Base-by-base conservation (phyloP, 2,329 filamentous ascomycete genomes). In the Fusarium sp. region DNA sequence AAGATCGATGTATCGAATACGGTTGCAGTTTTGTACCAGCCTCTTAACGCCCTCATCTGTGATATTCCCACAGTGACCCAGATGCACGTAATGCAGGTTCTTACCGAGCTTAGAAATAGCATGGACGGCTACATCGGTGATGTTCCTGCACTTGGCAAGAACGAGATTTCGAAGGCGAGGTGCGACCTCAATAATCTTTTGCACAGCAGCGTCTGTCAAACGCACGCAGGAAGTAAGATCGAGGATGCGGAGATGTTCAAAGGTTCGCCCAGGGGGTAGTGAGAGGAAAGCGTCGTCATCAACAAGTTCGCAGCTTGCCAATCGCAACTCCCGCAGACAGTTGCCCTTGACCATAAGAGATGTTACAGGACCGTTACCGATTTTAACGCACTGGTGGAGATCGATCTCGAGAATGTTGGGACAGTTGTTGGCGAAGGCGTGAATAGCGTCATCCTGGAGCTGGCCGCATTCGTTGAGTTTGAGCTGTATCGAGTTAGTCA, bases 401-500 rank as follows among this genome's bases (percentile, higher is more conserved):
- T 99, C 96, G 64, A 99, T 97, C 79, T 99, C 96, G 65, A 99
- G 89, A 31, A 99, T 94, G 70, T 97, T 95, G 14, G 90, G 92
- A 77, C 95, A 97, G 79, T 96, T 88, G 43, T 90, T 84, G 8
- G 96, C 95, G 76, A 99, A 96, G 5, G 94, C 92, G 59, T 92
- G 83, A 66, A 98, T 90, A 9, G 94, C 90, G 47, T 86, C 84
- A 76, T 98, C 93, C 37, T 91, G 93, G 33, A 97, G 83, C 78
- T 97, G 91, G n/a, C 81, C 79, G 76, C 96, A 97, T 58, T 94
- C 92, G 78, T 98, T 99, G 64, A 99, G 86, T 87, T 99, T 99
- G 70, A 99, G 86, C 89, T 96, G 39, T 14, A 40, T 18, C 41
- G 36, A 49, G 52, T 69, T 50, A 69, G 66, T 50, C 25, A 57